A percentile compares a stretch with the other conserved stretches of the same genome.
These are phyloP conservation scores for Citrullus colocynthis DNA, from an alignment of 306 rosid species.

Conservation along the genomic window DNA sequence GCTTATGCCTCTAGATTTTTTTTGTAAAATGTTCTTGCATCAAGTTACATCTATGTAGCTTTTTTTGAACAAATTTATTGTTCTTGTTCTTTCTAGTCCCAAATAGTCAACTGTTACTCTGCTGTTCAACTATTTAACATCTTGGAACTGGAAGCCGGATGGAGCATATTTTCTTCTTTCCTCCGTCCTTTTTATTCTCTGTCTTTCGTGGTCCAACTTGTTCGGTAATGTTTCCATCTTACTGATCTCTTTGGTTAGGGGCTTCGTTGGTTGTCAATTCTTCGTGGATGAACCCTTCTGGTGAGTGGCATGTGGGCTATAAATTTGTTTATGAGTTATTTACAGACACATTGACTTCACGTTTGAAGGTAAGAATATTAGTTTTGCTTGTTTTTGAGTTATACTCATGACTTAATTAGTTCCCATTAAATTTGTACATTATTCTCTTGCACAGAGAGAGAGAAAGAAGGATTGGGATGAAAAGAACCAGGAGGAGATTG, in stretches of 20 bases:
- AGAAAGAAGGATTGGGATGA: slow-evolving; percentile 85
- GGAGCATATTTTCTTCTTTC: neutral
- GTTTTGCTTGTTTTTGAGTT: slow-evolving; percentile 1
- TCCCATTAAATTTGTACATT: slow-evolving; percentile 1
- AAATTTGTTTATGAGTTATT: slow-evolving; percentile 82
- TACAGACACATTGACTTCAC: slow-evolving; percentile 52
- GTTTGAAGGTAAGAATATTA: slow-evolving; percentile 62
- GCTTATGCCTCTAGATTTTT: neutral
- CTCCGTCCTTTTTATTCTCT: neutral
- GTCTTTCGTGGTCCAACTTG: neutral
- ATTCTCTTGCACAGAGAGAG: slow-evolving; percentile 45
- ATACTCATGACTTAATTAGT: neutral
- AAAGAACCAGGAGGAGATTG: slow-evolving; percentile 82
- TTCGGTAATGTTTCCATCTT: slow-evolving; percentile 11
- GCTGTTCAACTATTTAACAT: neutral
- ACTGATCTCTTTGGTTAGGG: slow-evolving; percentile 36
- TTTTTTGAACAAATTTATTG: neutral
- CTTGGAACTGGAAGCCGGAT: neutral
- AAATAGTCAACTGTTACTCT: neutral
- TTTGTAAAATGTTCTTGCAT: neutral
- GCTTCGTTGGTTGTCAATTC: slow-evolving; percentile 55
- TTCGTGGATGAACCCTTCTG: slow-evolving; percentile 91
- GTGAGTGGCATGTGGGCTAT: slow-evolving; percentile 93
- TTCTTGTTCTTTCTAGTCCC: neutral
- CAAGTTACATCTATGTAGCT: neutral